Evolutionary conservation across 768 basidiomycete genomes (phyloP), one percentile per base, ranked within the genome.

Genomic region (Hemileccinum rubropunctum): DNA sequence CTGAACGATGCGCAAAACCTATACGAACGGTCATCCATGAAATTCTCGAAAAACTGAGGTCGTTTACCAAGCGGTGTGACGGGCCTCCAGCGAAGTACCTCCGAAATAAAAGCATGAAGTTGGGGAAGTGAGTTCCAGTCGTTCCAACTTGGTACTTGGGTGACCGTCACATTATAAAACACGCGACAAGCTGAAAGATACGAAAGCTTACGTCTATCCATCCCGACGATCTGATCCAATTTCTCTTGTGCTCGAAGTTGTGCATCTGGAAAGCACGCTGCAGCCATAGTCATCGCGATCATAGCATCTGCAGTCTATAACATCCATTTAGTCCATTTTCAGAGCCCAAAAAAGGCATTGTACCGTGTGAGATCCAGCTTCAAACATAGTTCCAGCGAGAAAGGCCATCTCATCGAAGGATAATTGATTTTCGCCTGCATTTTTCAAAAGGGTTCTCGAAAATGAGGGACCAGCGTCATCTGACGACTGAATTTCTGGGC

Each of bases 1-100:
- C 86, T 0, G 83, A 76, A 38, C 77, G 77, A 55, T 87, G 86
- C 0, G 80, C 68, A 47, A 84, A 77, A 0, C 84, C 60, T 64
- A 14, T 15, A 3, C 14, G 21, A 34, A 6, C 1, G 3, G 28
- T 36, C 4, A 18, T 26, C 3, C 4, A 17, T 18, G 18, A 7
- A 27, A 15, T 21, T 27, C 15, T 27, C 15, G 5, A n/a, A 6
- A 8, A 1, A 21, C 17, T 14, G 6, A 12, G 8, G 4, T n/a
- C 4, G 1, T 7, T 36, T 48, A 62, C 72, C 71, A 6, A 59
- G 30, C 0, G 66, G 58, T 4, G 53, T 51, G 1, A 72, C 50
- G 0, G 73, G 71, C 21, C 73, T 56, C 74, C 74, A 75, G 13
- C 75, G 63, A 28, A 62, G 63, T 1, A 54, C 46, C 53, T 75